Evolutionary conservation across 345 rosid genomes (phyloP), one percentile per base, ranked within the genome.

Genomic region (Melastoma malabathricum): DNA sequence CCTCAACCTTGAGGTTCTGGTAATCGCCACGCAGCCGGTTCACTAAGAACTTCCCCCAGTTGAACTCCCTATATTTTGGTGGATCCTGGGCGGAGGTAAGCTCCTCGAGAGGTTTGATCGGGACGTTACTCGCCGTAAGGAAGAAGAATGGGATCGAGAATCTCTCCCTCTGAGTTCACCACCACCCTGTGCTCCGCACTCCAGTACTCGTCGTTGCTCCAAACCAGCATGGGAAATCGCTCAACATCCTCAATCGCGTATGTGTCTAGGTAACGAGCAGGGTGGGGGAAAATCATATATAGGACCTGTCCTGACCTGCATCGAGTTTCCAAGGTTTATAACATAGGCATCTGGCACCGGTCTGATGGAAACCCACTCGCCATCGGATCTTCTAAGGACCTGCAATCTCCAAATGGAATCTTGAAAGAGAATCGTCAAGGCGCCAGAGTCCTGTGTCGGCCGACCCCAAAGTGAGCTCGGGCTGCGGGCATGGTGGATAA

Each of bases 171-270:
- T n/a, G 66, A 43, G 56, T 74, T 74, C 67, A 71, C 77, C 56
- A 59, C 54, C 8, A 61, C 79, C 43, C 75, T 68, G 45, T 73
- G 79, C 56, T 77, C 83, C 47, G 64, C 83, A 47, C 82, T 77
- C 39, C 55, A 59, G 19, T 73, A 77, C 6, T 56, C 50, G 10
- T 77, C 83, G 47, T 77, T 77, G 56, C 72, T 76, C 78, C 76
- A 76, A 10, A 71, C 79, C 83, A 73, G 41, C 53, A 47, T 22
- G 13, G 12, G 15, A 19, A 41, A 48, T 16, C 23, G 48, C 10
- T 22, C 68, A 41, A 9, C 38, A 31, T 31, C 38, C 38, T 31
- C 7, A 4, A 22, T 22, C 25, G 25, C n/a, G n/a, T n/a, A n/a
- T 22, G 25, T 2, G 25, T 22, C 25, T 22, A 4, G 25, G 38